phyloP scores from a whole-genome alignment of 106 monocot genomes.

The Vanilla planifolia region DNA sequence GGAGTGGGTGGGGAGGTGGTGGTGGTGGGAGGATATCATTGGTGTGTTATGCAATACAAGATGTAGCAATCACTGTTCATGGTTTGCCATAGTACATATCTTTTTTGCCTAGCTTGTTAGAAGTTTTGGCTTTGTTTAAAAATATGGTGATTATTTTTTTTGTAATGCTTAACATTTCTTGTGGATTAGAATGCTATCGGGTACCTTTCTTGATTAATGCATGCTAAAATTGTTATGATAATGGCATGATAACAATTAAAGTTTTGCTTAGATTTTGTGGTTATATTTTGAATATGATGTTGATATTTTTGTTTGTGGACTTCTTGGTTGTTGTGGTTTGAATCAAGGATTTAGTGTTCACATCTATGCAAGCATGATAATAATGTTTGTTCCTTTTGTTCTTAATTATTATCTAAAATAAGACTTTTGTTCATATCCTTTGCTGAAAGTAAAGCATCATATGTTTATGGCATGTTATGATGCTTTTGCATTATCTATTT shows the following conservation, averaged over 20 bases:
- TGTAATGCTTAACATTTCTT: background rate
- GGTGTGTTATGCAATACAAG: conserved; percentile 85
- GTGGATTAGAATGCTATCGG: too few species aligned
- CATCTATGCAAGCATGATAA: too few species aligned
- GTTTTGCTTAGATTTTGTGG: background rate
- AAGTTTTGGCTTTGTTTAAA: background rate
- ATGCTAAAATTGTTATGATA: too few species aligned
- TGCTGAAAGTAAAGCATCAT: too few species aligned
- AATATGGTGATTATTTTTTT: background rate
- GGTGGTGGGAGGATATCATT: conserved; percentile 88
- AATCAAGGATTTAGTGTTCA: too few species aligned
- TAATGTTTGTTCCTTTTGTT: too few species aligned
- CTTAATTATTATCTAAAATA: too few species aligned
- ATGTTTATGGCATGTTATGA: too few species aligned
- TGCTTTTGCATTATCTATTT: too few species aligned
- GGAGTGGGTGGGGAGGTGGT: conserved; percentile 94
- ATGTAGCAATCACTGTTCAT: conserved; percentile 65
- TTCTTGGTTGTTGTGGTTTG: background rate
- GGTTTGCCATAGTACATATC: conserved; percentile 41
- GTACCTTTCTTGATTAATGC: background rate
- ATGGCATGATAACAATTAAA: background rate
- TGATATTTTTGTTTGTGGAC: too few species aligned
- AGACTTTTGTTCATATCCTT: too few species aligned
- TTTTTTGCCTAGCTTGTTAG: background rate
- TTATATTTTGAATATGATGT: background rate